Conservation (phyloP, 768 basidiomycete species). For the Kwoniella heveanensis region DNA sequence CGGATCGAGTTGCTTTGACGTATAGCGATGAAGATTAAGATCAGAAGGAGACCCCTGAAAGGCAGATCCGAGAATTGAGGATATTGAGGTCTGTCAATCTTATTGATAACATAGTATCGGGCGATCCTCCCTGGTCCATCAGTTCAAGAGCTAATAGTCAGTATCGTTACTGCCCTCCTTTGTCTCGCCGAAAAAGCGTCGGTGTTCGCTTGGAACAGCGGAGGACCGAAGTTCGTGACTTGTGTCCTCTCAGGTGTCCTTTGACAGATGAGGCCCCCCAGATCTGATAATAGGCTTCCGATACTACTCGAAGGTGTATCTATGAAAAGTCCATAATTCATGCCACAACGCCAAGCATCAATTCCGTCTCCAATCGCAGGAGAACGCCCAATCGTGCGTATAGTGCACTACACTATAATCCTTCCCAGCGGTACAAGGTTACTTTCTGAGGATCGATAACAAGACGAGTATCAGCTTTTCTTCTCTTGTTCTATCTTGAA, state of each 20-base stretch:
- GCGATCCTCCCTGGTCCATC: too few species aligned
- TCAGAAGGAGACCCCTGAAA: background rate
- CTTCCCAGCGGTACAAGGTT: conserved; percentile 43
- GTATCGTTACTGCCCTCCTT: background rate
- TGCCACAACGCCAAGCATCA: too few species aligned
- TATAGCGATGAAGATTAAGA: background rate
- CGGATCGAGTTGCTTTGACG: background rate
- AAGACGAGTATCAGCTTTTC: too few species aligned
- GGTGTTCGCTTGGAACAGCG: background rate
- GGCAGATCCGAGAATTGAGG: too few species aligned
- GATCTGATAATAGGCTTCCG: background rate
- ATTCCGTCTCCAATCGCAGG: too few species aligned
- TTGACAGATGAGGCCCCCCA: background rate
- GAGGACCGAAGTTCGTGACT: background rate
- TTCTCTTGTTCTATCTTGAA: too few species aligned
- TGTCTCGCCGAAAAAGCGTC: background rate
- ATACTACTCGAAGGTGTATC: background rate
- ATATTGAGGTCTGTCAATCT: too few species aligned
- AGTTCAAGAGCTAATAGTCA: background rate
- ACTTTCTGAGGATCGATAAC: conserved; percentile 30
- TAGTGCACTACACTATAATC: conserved; percentile 5
- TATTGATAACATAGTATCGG: too few species aligned
- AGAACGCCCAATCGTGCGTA: background rate
- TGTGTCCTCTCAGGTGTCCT: background rate
- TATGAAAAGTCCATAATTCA: too few species aligned